phyloP scores from a whole-genome alignment of 2,329 filamentous ascomycete genomes.

The Aspergillus brasiliensis region DNA sequence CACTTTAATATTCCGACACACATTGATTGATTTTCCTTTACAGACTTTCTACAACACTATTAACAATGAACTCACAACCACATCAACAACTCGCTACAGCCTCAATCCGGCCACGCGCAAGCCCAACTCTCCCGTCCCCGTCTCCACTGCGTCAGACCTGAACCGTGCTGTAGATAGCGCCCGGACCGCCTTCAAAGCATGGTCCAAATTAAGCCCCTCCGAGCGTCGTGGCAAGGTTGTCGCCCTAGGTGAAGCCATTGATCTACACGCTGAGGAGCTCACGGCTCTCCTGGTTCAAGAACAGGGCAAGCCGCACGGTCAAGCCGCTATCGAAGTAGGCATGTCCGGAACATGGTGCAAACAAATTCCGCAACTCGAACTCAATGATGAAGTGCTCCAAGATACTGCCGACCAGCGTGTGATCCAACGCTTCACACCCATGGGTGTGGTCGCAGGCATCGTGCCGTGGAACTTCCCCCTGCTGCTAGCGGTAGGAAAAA shows the following conservation, averaged over 20 bases:
- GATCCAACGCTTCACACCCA: conserved; percentile 30
- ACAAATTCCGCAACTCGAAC: conserved; percentile 24
- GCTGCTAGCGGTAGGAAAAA: conserved; percentile 49
- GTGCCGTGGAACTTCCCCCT: conserved; percentile 59
- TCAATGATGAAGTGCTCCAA: conserved; percentile 50
- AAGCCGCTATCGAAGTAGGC: conserved; percentile 13
- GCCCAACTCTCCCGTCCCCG: background rate
- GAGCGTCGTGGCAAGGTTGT: background rate
- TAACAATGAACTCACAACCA: conserved; percentile 1
- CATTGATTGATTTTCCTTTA: background rate
- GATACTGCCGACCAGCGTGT: conserved; percentile 42
- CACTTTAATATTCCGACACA: background rate
- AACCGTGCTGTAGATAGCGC: background rate
- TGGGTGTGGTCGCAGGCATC: conserved; percentile 51
- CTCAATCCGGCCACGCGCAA: background rate
- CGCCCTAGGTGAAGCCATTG: background rate
- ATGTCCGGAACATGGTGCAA: conserved; percentile 10
- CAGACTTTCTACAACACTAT: background rate
- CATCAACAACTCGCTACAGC: background rate
- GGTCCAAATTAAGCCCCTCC: background rate
- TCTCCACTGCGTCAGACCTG: background rate
- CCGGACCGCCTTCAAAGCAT: background rate
- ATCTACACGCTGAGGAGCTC: background rate
- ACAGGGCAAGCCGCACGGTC: background rate
- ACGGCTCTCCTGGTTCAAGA: background rate